Evolutionary conservation across 2,329 filamentous ascomycete species (phyloP).

Genomic region (Nigrospora oryzae): DNA sequence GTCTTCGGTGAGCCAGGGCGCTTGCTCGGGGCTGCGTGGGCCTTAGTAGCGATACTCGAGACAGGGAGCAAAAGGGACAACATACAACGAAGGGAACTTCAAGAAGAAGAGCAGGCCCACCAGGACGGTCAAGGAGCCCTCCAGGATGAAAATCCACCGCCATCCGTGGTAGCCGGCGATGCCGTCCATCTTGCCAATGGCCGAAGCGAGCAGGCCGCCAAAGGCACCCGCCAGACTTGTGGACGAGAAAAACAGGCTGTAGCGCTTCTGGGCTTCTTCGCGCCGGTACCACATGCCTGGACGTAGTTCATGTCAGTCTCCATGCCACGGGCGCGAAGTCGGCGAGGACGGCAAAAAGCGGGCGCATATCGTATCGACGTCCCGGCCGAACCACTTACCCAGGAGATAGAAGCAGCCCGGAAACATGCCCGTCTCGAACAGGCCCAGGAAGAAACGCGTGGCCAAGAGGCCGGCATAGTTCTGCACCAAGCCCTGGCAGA

Average conservation of each 20-base stretch:
- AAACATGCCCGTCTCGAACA: conserved; percentile 70
- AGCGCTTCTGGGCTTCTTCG: conserved; percentile 81
- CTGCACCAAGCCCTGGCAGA: conserved; percentile 67
- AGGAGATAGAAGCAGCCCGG: conserved; percentile 61
- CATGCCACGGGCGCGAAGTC: no score
- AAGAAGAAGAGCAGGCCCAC: conserved; percentile 53
- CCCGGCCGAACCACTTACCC: conserved; percentile 58
- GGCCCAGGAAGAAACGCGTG: conserved; percentile 78
- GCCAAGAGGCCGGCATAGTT: conserved; percentile 71
- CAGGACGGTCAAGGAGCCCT: conserved; percentile 39
- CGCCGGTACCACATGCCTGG: conserved; percentile 81
- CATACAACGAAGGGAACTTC: conserved; percentile 58
- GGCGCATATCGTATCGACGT: conserved; percentile 6
- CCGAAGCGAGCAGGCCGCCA: conserved; percentile 75
- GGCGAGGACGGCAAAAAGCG: no score
- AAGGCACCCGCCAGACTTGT: conserved; percentile 78
- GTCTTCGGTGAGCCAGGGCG: conserved; percentile 62
- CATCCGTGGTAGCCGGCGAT: conserved; percentile 61
- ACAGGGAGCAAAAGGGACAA: background rate
- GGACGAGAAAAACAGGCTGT: conserved; percentile 86
- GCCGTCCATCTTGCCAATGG: conserved; percentile 77
- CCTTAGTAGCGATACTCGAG: background rate
- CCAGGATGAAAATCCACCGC: conserved; percentile 79
- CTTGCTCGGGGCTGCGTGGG: conserved; percentile 49
- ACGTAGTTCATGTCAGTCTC: background rate